Evolutionary conservation across 257 asterid species (phyloP).

Genomic region (Solanum rostratum): DNA sequence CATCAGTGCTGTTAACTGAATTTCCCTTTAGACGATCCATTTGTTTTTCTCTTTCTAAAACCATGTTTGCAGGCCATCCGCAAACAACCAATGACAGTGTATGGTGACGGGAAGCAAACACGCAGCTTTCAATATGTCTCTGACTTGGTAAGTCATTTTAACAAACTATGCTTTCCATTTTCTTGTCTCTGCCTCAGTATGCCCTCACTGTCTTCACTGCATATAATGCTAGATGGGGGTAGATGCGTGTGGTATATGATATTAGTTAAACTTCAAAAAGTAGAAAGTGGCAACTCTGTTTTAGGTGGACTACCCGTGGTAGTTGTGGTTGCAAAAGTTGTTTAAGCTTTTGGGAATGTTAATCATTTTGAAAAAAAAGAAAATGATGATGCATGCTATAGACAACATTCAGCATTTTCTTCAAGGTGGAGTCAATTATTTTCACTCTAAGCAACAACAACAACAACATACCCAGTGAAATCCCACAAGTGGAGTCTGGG

Average conservation of each 20-base stretch:
- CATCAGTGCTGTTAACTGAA: not conserved
- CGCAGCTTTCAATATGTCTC: conserved; percentile 91
- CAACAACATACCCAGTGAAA: no score
- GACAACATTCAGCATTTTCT: not conserved
- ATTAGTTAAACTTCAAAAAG: not conserved
- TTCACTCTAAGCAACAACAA: not conserved
- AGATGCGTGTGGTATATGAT: not conserved
- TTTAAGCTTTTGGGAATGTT: not conserved
- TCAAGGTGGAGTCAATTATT: not conserved
- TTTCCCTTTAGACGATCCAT: not conserved
- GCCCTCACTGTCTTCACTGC: not conserved
- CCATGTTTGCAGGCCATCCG: conserved; percentile 57
- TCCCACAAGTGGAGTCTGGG: no score
- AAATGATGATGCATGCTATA: not conserved
- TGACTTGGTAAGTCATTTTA: conserved; percentile 56
- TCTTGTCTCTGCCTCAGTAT: not conserved
- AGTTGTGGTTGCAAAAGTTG: not conserved
- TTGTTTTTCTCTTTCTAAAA: not conserved
- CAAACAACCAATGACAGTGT: conserved; percentile 82
- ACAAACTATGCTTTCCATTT: not conserved
- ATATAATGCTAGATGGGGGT: not conserved
- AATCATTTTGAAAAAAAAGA: not conserved
- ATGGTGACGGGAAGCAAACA: conserved; percentile 95
- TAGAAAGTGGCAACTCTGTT: not conserved
- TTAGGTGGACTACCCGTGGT: not conserved